phyloP scores from a whole-genome alignment of 352 stramenopile species.

The Aphanomyces stellatus region DNA sequence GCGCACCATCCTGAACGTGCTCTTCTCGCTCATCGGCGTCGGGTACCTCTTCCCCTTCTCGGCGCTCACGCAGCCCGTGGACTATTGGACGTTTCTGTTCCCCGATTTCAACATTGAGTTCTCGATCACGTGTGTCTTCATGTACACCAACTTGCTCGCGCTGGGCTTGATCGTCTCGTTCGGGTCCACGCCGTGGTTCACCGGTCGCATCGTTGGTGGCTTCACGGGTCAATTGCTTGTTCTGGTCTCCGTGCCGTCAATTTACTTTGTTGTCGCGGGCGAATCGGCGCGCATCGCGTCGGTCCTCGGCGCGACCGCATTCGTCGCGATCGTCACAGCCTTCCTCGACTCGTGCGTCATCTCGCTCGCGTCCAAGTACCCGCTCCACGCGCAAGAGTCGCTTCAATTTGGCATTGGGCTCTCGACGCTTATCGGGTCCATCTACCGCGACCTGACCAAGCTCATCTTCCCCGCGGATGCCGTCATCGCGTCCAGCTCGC shows the following conservation, averaged over 20 bases:
- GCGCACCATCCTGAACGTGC: constrained; percentile 40
- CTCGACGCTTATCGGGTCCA: constrained; percentile 68
- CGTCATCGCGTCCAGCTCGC: constrained; percentile 55
- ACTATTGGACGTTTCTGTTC: constrained; percentile 83
- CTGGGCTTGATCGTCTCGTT: constrained; percentile 57
- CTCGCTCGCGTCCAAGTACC: constrained; percentile 72
- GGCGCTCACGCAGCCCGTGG: constrained; percentile 79
- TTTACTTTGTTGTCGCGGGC: constrained; percentile 58
- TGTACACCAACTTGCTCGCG: constrained; percentile 75
- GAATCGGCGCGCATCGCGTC: constrained; percentile 56
- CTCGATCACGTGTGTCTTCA: constrained; percentile 70
- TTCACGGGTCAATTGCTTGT: constrained; percentile 65
- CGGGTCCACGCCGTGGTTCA: constrained; percentile 54
- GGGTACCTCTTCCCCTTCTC: constrained; percentile 85
- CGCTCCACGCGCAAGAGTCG: constrained; percentile 62
- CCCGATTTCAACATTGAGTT: constrained; percentile 85
- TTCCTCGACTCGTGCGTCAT: constrained; percentile 81
- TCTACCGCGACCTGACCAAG: constrained; percentile 80
- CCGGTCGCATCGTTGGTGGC: constrained; percentile 61
- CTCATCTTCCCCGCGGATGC: constrained; percentile 52
- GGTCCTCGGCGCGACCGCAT: constrained; percentile 53
- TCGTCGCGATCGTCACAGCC: constrained; percentile 60
- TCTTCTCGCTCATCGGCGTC: constrained; percentile 66
- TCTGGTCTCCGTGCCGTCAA: constrained; percentile 65
- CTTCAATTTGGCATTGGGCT: constrained; percentile 77